A percentile compares a stretch with the other conserved stretches of the same genome.
Evolutionary conservation across 2,329 filamentous ascomycete genomes (phyloP).

Genomic region (Fusarium falciforme): DNA sequence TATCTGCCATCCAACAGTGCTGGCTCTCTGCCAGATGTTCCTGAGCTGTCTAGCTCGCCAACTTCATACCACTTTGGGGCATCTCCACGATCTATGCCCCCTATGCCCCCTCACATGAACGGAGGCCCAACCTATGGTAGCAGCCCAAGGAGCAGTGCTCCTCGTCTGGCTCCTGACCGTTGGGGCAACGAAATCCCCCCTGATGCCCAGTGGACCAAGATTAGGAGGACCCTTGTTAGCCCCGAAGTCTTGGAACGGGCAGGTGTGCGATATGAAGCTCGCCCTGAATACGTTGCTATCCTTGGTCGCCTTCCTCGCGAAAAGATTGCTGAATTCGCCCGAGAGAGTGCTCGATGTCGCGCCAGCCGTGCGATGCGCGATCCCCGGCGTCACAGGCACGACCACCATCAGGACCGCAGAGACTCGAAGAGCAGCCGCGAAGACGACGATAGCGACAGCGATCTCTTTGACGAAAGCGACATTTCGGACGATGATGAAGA

Average conservation of each 20-base stretch:
- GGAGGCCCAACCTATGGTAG: constrained; percentile 49
- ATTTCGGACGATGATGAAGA: constrained; percentile 50
- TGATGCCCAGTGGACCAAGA: constrained; percentile 70
- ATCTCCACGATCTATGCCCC: constrained; percentile 55
- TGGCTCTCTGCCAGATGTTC: constrained; percentile 34
- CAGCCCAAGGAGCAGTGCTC: constrained; percentile 45
- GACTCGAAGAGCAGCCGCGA: constrained; percentile 51
- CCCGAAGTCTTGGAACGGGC: constrained; percentile 67
- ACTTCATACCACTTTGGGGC: constrained; percentile 46
- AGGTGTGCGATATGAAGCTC: constrained; percentile 69
- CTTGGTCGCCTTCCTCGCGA: constrained; percentile 65
- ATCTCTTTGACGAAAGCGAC: constrained; percentile 47
- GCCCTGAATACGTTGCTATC: constrained; percentile 70
- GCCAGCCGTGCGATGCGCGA: constrained; percentile 48
- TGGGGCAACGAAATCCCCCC: constrained; percentile 66
- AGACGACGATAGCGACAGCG: constrained; percentile 47
- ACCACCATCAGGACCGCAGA: constrained; percentile 31
- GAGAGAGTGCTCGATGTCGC: constrained; percentile 60
- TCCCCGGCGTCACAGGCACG: constrained; percentile 16
- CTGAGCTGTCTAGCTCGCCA: constrained; percentile 50
- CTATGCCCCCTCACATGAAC: constrained; percentile 44
- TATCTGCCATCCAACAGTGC: constrained; percentile 51
- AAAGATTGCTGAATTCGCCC: constrained; percentile 64
- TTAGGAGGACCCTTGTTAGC: constrained; percentile 66
- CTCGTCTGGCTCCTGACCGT: constrained; percentile 65